phyloP scores from a whole-genome alignment of 1,284 basidiomycete species.

The Papiliotrema nemorosa region DNA sequence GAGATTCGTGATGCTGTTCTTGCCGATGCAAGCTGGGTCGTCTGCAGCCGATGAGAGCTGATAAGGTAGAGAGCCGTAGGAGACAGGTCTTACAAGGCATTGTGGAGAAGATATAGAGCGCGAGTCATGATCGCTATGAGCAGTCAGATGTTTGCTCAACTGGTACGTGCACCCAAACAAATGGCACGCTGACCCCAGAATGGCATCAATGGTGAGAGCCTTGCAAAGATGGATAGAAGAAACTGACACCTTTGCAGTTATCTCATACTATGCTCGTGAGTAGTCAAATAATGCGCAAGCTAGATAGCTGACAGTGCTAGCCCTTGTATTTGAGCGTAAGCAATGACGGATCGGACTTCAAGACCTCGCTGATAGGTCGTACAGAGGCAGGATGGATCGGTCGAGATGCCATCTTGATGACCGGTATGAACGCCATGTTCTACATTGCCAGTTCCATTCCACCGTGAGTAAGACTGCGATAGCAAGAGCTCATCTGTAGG shows the following conservation, averaged over 20 bases:
- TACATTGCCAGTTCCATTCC: conserved; percentile 80
- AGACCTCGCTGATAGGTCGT: too few relatives aligned
- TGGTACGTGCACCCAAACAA: conserved; percentile 56
- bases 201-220: conserved; percentile 71
- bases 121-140: conserved; percentile 96
- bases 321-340: conserved; percentile 73
- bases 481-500: conserved; percentile 32
- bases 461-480: conserved; percentile 56
- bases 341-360: conserved; percentile 46
- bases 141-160: conserved; percentile 91
- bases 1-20: conserved; percentile 89
- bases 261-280: conserved; percentile 85
- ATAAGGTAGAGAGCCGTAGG: conserved; percentile 62
- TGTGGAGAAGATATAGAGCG: conserved; percentile 86
- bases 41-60: not conserved
- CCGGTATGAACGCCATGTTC: conserved; percentile 86
- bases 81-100: conserved; percentile 70
- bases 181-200: conserved; percentile 55
- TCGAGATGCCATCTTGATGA: conserved; percentile 95
- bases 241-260: conserved; percentile 56
- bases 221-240: conserved; percentile 12
- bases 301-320: conserved; percentile 48
- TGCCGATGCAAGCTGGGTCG: conserved; percentile 61
- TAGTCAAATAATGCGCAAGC: conserved; percentile 49
- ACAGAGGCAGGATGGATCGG: conserved; percentile 95